These are phyloP conservation scores for Colletotrichum caudatum DNA, from an alignment of 2,329 filamentous ascomycete genomes.

Conservation along the genomic window DNA sequence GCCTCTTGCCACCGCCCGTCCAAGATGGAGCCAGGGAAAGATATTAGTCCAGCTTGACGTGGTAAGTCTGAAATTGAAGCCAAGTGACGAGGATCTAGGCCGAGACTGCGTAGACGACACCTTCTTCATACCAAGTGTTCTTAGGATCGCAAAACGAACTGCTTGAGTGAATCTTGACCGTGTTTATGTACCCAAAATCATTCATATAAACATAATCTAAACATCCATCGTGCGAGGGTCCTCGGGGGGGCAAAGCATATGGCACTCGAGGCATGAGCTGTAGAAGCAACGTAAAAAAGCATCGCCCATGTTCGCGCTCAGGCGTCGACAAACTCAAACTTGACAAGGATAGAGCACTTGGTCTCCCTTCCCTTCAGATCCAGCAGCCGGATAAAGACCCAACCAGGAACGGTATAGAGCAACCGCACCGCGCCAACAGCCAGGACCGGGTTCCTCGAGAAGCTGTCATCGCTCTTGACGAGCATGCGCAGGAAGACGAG, in stretches of 20 bases:
- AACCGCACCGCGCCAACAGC: slow-evolving; percentile 71
- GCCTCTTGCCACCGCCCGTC: not conserved
- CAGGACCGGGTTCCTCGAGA: slow-evolving; percentile 71
- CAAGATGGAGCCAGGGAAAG: not conserved
- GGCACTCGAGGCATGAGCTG: not conserved
- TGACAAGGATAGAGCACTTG: slow-evolving; percentile 70
- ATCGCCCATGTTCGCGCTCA: not conserved
- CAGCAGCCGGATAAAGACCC: slow-evolving; percentile 74
- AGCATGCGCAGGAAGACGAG: slow-evolving; percentile 73
- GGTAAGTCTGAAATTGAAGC: not conserved
- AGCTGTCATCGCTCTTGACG: slow-evolving; percentile 75
- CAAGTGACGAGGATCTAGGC: not conserved
- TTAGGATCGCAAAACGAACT: no score
- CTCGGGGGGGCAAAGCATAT: not conserved
- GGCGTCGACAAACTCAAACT: slow-evolving; percentile 66
- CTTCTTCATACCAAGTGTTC: no score
- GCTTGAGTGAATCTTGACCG: not conserved
- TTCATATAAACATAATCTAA: not conserved
- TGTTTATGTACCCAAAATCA: not conserved
- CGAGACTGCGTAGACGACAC: not conserved
- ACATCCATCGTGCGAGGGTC: not conserved
- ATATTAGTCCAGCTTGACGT: not conserved
- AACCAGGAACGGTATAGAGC: slow-evolving; percentile 66
- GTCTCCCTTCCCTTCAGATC: slow-evolving; percentile 75
- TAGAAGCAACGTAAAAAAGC: not conserved